phyloP scores from a whole-genome alignment of 805 yeast genomes.

The Nakazawaea anatomiae region DNA sequence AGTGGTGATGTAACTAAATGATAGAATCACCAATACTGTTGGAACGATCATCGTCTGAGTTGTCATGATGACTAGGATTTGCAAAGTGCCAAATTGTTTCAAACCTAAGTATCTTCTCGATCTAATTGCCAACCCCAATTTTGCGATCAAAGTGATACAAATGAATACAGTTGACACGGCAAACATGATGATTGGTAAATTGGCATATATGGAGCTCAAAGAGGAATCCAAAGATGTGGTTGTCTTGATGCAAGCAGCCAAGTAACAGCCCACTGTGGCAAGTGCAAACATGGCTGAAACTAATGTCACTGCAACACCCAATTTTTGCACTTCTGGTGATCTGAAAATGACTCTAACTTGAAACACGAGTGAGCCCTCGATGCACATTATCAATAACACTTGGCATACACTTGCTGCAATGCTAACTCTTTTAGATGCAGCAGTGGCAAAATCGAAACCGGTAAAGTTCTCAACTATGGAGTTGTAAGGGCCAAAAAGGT shows the following conservation, averaged over 20 bases:
- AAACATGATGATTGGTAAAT: constrained; percentile 56
- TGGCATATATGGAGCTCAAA: constrained; percentile 30
- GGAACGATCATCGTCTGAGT: constrained; percentile 81
- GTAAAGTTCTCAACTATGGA: constrained; percentile 44
- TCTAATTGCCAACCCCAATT: constrained; percentile 62
- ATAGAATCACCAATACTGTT: constrained; percentile 55
- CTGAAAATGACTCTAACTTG: constrained; percentile 71
- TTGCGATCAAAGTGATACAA: constrained; percentile 55
- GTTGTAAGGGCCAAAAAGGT: constrained; percentile 46
- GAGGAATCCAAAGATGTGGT: constrained; percentile 26
- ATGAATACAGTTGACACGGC: constrained; percentile 62
- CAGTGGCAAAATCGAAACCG: constrained; percentile 33
- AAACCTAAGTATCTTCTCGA: constrained; percentile 74
- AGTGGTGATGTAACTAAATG: constrained; percentile 33
- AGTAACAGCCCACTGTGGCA: constrained; percentile 53
- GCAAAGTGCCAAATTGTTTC: constrained; percentile 77
- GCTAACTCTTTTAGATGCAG: constrained; percentile 37
- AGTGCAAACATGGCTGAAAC: constrained; percentile 40
- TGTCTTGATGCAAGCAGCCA: constrained; percentile 43
- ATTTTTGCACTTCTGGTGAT: constrained; percentile 40
- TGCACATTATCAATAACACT: constrained; percentile 49
- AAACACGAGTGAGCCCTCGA: constrained; percentile 62
- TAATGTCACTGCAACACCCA: constrained; percentile 33
- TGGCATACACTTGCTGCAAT: constrained; percentile 60
- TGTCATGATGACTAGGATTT: constrained; percentile 74